Evolutionary conservation across 768 basidiomycete species (phyloP), one percentile per base, ranked within the genome.

Genomic region (Amanita exitialis): DNA sequence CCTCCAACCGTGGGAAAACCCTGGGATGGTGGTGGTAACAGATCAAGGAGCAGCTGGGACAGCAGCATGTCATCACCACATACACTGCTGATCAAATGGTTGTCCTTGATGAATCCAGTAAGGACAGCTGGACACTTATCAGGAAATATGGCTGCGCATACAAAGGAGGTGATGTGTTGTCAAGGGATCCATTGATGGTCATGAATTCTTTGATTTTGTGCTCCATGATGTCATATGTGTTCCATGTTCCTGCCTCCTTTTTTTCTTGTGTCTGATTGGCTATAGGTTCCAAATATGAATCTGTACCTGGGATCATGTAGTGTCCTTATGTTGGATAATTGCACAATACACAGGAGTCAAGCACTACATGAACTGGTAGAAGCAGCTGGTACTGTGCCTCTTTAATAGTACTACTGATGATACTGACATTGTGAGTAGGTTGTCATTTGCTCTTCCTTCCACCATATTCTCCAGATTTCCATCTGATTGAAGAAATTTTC

Each of bases 391-490:
- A 13, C 28, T 8, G 12, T 32, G 12, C 21, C 44, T 25, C 23
- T 25, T n/a, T 7, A 15, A 23, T 44, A 39, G 15, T n/a, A n/a
- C n/a, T 20, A 39, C 18, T 20, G 18, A 39, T 18, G 12, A 45
- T 45, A 15, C 35, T 23, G 23, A 13, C 39, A 34, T 15, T 27
- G 21, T 20, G 2, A 12, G 30, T 36, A 62, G 67, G 59, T 8
- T 59, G 59, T 41, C 34, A 56, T 1, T 45, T 66, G 0, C 28
- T 63, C 13, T 66, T 59, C 39, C 54, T 68, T 0, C 66, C 65
- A 13, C 64, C 64, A 34, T 69, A 68, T 50, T 69, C 66, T 2
- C 68, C 66, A 0, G 65, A 70, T 44, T 58, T 64, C 57, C 69
- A 68, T 46, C 67, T 62, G 1, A 68, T 69, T 53, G 66, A 67